Percentiles rank a stretch among this genome's conserved stretches.
Evolutionary conservation across 1,284 basidiomycete genomes (phyloP).

Genomic region (Puccinia polysora): DNA sequence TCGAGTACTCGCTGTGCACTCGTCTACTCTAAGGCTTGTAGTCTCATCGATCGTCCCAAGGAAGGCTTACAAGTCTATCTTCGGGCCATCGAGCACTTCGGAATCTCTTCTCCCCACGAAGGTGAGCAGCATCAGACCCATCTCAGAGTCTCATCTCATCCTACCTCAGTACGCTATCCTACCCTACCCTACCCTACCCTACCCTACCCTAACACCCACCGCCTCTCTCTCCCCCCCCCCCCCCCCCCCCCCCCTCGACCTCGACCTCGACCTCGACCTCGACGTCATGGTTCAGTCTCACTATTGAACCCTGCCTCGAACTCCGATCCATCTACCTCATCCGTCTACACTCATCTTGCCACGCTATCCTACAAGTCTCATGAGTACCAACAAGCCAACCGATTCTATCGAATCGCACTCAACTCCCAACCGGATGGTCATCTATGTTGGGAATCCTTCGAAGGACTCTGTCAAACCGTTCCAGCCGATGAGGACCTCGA

Average conservation of each 20-base stretch:
- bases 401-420: conserved; percentile 31
- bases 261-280: too few species aligned
- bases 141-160: not conserved
- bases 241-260: too few species aligned
- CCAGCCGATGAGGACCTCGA: conserved; percentile 11
- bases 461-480: conserved; percentile 40
- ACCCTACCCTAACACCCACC: too few species aligned
- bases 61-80: conserved; percentile 49
- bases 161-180: too few species aligned
- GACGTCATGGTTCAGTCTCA: too few species aligned
- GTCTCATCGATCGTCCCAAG: conserved; percentile 45
- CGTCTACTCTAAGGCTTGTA: conserved; percentile 48
- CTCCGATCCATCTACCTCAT: conserved; percentile 23
- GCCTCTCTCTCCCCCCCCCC: too few species aligned
- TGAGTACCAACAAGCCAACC: conserved; percentile 38
- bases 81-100: conserved; percentile 24
- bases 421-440: conserved; percentile 37
- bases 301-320: conserved; percentile 8
- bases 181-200: too few species aligned
- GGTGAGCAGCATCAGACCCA: not conserved
- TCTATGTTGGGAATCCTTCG: conserved; percentile 43
- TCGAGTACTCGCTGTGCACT: conserved; percentile 49
- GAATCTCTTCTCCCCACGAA: conserved; percentile 13
- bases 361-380: conserved; percentile 34
- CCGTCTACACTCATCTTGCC: conserved; percentile 26